Conservation (phyloP, 495 filamentous ascomycete genomes). For the Talaromyces liani region DNA sequence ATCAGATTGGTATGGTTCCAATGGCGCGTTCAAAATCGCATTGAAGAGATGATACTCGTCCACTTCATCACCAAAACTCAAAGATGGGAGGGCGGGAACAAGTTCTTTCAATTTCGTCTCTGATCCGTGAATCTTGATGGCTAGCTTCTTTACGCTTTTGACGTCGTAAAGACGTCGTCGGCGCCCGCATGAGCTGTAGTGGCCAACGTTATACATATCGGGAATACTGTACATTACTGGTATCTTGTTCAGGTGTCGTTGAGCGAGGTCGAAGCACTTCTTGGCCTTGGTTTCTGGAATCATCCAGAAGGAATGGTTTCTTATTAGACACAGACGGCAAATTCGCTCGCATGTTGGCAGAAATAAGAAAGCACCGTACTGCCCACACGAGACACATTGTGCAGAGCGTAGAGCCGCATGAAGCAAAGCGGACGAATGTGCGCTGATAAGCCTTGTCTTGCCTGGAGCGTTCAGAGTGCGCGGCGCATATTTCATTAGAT, state of each 20-base stretch:
- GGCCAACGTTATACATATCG: too few relatives aligned
- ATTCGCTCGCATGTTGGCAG: not conserved
- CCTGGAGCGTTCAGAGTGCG: not conserved
- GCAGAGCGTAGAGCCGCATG: not conserved
- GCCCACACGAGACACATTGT: not conserved
- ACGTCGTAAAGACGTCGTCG: not conserved
- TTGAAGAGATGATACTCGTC: too few relatives aligned
- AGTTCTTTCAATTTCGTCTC: not conserved
- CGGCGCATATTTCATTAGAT: not conserved
- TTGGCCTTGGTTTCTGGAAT: not conserved
- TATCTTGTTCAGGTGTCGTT: not conserved
- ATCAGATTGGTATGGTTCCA: not conserved
- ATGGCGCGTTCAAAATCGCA: not conserved
- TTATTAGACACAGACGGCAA: not conserved
- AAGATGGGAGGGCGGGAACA: too few relatives aligned
- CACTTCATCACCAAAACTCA: too few relatives aligned
- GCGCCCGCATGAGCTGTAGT: too few relatives aligned
- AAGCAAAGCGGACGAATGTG: not conserved
- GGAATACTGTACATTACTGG: not conserved
- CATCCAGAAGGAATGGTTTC: not conserved
- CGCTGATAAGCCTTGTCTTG: not conserved
- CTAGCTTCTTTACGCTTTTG: not conserved
- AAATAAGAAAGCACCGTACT: not conserved
- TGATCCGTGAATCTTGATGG: not conserved
- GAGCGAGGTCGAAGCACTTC: not conserved